A percentile compares a stretch with the other conserved stretches of the same genome.
These are phyloP conservation scores for Nakataea oryzae DNA, from an alignment of 2,329 filamentous ascomycete genomes.

Conservation along the genomic window DNA sequence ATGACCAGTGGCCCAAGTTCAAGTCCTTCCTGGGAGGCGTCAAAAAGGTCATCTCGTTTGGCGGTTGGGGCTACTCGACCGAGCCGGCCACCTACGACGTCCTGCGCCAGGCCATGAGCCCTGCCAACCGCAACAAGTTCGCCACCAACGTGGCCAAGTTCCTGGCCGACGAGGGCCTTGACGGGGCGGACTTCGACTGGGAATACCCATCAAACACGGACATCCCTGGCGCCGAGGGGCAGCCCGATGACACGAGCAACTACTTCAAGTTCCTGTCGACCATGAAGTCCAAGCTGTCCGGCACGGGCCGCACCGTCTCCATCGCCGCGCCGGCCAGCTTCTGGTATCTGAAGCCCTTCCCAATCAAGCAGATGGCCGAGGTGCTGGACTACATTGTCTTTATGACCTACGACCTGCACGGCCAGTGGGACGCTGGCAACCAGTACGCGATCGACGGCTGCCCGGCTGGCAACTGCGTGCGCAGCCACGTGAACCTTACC, in stretches of 20 bases:
- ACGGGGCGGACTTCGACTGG: constrained; percentile 9
- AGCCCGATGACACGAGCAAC: constrained; percentile 14
- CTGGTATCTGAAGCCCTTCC: constrained; percentile 21
- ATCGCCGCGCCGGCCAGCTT: constrained; percentile 18
- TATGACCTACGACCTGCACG: constrained; percentile 24
- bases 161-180: constrained; percentile 2
- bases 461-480: constrained; percentile 20
- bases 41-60: constrained; percentile 26
- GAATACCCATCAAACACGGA: constrained; percentile 8
- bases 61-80: constrained; percentile 33
- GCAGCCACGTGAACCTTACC: constrained; percentile 23
- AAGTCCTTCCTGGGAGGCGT: constrained; percentile 20
- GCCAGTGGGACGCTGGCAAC: too few species aligned
- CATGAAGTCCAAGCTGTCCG: constrained; percentile 15
- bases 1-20: constrained; percentile 15
- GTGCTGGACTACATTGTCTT: constrained; percentile 21
- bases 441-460: constrained; percentile 13
- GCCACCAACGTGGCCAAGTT: constrained; percentile 7
- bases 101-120: constrained; percentile 16
- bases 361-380: constrained; percentile 15
- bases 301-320: constrained; percentile 11
- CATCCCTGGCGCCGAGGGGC: constrained; percentile 7
- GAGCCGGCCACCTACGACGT: constrained; percentile 22
- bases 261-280: constrained; percentile 19
- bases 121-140: constrained; percentile 5